A percentile compares a stretch with the other conserved stretches of the same genome.
Evolutionary conservation across 1,284 basidiomycete genomes (phyloP).

Genomic region (Tylopilus sp.): DNA sequence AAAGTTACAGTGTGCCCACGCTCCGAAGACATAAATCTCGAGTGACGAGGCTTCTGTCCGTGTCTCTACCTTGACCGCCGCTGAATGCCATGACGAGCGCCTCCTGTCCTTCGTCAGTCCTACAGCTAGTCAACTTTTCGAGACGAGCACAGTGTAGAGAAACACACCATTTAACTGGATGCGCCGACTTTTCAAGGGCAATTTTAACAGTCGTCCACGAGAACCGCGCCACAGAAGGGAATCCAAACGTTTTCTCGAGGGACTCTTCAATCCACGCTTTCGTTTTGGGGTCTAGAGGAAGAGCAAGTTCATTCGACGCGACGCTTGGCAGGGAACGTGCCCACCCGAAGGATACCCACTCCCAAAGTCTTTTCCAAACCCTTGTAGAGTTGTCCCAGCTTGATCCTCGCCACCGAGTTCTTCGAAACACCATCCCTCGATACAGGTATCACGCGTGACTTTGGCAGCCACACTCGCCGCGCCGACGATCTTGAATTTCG

Average conservation of each 20-base stretch:
- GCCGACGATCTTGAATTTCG: conserved; percentile 93
- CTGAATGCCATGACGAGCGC: conserved; percentile 74
- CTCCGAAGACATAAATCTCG: conserved; percentile 74
- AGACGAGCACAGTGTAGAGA: background rate
- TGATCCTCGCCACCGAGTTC: conserved; percentile 41
- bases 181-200: conserved; percentile 77
- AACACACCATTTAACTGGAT: conserved; percentile 76
- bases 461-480: conserved; percentile 97
- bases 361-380: conserved; percentile 62
- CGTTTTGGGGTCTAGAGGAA: conserved; percentile 80
- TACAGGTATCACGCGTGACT: conserved; percentile 89
- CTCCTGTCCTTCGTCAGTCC: conserved; percentile 80
- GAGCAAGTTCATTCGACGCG: conserved; percentile 5
- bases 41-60: conserved; percentile 63
- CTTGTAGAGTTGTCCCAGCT: conserved; percentile 14
- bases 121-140: conserved; percentile 31
- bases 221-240: conserved; percentile 88
- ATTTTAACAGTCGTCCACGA: conserved; percentile 95
- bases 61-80: conserved; percentile 63
- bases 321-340: background rate
- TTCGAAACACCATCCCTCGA: conserved; percentile 83
- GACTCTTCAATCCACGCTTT: conserved; percentile 80
- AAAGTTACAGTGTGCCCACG: conserved; percentile 47
- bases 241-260: conserved; percentile 90
- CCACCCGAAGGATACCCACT: conserved; percentile 88